These are phyloP conservation scores for Fusarium austroafricanum DNA, from an alignment of 2,329 filamentous ascomycete genomes.

Conservation along the genomic window DNA sequence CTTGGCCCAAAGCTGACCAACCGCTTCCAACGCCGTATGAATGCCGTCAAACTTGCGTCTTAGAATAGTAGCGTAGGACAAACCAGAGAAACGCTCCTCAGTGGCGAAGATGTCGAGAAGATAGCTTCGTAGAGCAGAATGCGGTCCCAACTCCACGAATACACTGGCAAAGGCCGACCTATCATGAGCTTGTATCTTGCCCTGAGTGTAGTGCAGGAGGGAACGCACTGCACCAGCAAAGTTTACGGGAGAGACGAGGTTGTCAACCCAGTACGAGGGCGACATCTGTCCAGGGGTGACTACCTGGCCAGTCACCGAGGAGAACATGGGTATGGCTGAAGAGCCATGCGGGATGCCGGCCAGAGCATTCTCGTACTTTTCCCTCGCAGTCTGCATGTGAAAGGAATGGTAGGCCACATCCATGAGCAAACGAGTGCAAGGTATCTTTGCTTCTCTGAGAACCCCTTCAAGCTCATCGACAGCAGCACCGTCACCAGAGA, in stretches of 20 bases:
- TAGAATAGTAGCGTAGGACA: constrained; percentile 23
- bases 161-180: background rate
- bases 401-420: background rate
- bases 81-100: background rate
- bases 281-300: background rate
- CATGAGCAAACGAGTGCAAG: background rate
- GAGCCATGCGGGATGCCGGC: background rate
- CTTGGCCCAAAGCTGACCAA: constrained; percentile 31
- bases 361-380: background rate
- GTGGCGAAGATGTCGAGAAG: background rate
- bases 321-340: background rate
- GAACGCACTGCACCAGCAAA: background rate
- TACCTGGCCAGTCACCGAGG: background rate
- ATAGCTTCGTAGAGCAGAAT: background rate
- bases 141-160: background rate
- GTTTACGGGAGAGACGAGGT: background rate
- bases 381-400: background rate
- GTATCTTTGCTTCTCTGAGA: background rate
- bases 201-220: background rate
- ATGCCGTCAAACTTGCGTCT: constrained; percentile 21
- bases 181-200: background rate
- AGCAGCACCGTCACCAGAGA: background rate
- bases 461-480: background rate
- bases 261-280: background rate
- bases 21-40: constrained; percentile 14